A percentile compares a stretch with the other conserved stretches of the same genome.
These are phyloP conservation scores for Mesembryanthemum crystallinum DNA, from an alignment of 148 eudicot species.

Conservation along the genomic window DNA sequence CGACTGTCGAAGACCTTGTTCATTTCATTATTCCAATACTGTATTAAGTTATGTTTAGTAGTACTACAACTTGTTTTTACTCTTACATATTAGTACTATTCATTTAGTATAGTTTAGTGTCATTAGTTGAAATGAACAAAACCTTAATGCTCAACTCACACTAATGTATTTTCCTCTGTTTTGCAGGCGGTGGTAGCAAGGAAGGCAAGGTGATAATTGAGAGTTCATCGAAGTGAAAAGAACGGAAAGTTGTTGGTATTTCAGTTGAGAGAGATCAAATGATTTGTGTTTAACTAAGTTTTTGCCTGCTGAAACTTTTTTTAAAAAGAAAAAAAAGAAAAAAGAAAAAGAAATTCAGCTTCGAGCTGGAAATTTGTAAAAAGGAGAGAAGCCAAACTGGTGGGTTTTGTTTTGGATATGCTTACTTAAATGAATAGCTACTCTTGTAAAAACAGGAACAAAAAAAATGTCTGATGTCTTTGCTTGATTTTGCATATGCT, in stretches of 20 bases:
- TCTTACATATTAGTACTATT: no score
- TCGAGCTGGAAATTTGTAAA: slow-evolving; percentile 27
- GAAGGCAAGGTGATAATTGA: slow-evolving; percentile 28
- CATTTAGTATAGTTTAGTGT: no score
- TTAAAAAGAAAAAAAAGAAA: neutral
- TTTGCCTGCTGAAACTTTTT: slow-evolving; percentile 17
- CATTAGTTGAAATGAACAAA: no score
- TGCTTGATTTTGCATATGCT: no score
- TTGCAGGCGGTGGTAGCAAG: slow-evolving; percentile 28
- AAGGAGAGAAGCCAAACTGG: slow-evolving; percentile 22
- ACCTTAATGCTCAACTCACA: no score
- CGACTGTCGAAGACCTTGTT: no score
- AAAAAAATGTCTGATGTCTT: neutral
- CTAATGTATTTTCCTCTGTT: neutral
- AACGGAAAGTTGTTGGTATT: slow-evolving; percentile 3
- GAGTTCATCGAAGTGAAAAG: slow-evolving; percentile 25
- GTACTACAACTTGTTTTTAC: no score
- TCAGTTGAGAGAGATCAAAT: neutral
- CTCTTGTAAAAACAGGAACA: no score
- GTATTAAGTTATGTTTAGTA: no score
- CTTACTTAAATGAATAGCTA: slow-evolving; percentile 12
- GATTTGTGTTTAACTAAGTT: slow-evolving; percentile 21
- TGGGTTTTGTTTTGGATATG: slow-evolving; percentile 33
- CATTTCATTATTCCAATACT: no score
- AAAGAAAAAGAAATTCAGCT: slow-evolving; percentile 10